These are phyloP conservation scores for Talaromyces funiculosus DNA, from an alignment of 2,329 filamentous ascomycete genomes.

Conservation along the genomic window DNA sequence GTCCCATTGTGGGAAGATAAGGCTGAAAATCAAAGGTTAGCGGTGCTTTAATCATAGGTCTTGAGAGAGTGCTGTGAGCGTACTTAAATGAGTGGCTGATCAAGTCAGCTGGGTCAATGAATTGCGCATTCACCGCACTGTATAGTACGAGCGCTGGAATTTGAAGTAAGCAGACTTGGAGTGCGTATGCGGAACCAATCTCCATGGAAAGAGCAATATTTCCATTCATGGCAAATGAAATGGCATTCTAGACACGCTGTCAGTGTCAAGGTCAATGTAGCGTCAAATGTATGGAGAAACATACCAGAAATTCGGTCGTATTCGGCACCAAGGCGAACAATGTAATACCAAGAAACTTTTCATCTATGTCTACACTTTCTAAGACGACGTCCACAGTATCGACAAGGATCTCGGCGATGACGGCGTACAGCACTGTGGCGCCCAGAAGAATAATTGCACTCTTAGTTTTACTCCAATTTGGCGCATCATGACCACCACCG, in stretches of 20 bases:
- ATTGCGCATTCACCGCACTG: conserved; percentile 66
- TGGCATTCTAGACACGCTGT: conserved; percentile 66
- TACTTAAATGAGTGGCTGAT: conserved; percentile 50
- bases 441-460: conserved; percentile 82
- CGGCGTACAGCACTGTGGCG: conserved; percentile 87
- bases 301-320: conserved; percentile 91
- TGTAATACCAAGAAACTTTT: conserved; percentile 96
- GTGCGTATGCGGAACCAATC: conserved; percentile 92
- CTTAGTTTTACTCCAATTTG: conserved; percentile 92
- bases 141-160: conserved; percentile 90
- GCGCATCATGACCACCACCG: conserved; percentile 84
- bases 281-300: conserved; percentile 24
- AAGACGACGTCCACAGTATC: conserved; percentile 96
- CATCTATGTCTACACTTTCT: conserved; percentile 82
- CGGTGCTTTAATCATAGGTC: conserved; percentile 4
- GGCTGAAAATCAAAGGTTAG: conserved; percentile 38
- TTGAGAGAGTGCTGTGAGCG: conserved; percentile 20
- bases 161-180: conserved; percentile 92
- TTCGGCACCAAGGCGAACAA: conserved; percentile 96
- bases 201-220: conserved; percentile 99
- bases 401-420: conserved; percentile 94
- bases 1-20: conserved; percentile 98
- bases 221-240: conserved; percentile 98
- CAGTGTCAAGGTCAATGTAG: background rate
- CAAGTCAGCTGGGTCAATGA: conserved; percentile 51